Evolutionary conservation across 129 eudicot genomes (phyloP).

Genomic region (Erigeron canadensis): DNA sequence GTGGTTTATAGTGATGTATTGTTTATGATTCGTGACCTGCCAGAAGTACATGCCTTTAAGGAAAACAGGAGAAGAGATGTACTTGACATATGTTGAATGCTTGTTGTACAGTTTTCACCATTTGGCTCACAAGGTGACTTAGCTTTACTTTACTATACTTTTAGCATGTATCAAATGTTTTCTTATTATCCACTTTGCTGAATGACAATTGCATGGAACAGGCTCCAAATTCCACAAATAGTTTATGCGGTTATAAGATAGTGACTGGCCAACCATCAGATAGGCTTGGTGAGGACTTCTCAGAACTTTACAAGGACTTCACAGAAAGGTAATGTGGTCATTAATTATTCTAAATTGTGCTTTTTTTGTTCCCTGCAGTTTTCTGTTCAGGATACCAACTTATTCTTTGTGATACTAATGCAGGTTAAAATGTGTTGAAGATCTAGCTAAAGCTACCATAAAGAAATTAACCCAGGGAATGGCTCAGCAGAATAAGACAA

Average conservation of each 20-base stretch:
- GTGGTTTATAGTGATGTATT: neutral
- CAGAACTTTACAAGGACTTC: slow-evolving; percentile 75
- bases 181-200: neutral
- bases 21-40: neutral
- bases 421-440: slow-evolving; percentile 81
- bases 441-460: slow-evolving; percentile 63
- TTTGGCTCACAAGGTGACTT: slow-evolving; percentile 65
- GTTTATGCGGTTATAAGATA: slow-evolving; percentile 84
- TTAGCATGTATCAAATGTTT: neutral
- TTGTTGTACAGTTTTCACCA: slow-evolving; percentile 80
- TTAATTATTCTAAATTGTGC: neutral
- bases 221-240: slow-evolving; percentile 92
- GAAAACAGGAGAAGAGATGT: slow-evolving; percentile 82
- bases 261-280: slow-evolving; percentile 96
- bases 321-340: slow-evolving; percentile 50
- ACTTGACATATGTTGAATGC: slow-evolving; percentile 82
- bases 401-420: slow-evolving; percentile 2
- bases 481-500: slow-evolving; percentile 74
- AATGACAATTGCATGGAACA: slow-evolving; percentile 21
- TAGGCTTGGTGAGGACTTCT: slow-evolving; percentile 92
- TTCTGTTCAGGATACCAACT: neutral
- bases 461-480: slow-evolving; percentile 79
- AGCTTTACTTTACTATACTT: neutral
- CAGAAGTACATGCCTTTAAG: slow-evolving; percentile 85
- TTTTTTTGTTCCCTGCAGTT: neutral